These are phyloP conservation scores for Noccaea bulbosa DNA, from an alignment of 345 rosid genomes.

Conservation along the genomic window DNA sequence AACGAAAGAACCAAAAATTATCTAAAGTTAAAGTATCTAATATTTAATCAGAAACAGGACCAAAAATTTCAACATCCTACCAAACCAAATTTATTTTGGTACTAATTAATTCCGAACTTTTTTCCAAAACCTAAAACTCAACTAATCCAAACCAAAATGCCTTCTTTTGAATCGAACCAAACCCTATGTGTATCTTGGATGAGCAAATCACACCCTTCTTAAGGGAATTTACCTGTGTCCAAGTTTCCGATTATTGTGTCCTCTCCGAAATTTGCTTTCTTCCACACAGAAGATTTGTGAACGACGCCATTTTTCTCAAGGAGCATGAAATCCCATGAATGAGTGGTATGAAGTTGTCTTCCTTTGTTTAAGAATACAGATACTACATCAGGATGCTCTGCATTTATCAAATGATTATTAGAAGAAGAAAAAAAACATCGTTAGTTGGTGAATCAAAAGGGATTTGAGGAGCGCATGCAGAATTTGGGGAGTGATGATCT, in stretches of 20 bases:
- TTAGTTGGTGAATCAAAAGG: background rate
- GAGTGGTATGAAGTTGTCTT: slow-evolving; percentile 60
- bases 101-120: too few species aligned
- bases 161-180: background rate
- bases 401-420: background rate
- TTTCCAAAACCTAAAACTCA: too few species aligned
- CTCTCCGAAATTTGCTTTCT: slow-evolving; percentile 52
- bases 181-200: background rate
- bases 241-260: slow-evolving; percentile 64
- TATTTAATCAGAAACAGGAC: too few species aligned
- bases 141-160: too few species aligned
- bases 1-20: too few species aligned
- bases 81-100: too few species aligned
- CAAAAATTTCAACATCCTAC: too few species aligned
- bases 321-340: slow-evolving; percentile 69
- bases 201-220: background rate
- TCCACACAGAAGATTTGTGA: slow-evolving; percentile 53
- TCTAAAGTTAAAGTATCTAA: too few species aligned
- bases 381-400: slow-evolving; percentile 64
- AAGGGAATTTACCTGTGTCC: slow-evolving; percentile 52
- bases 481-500: slow-evolving; percentile 5
- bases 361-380: slow-evolving; percentile 64
- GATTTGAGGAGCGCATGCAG: background rate
- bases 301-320: slow-evolving; percentile 49
- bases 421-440: background rate